Base-by-base conservation (phyloP, 225 moss, liverwort and hornwort species). In the Sphagnum tenellum region DNA sequence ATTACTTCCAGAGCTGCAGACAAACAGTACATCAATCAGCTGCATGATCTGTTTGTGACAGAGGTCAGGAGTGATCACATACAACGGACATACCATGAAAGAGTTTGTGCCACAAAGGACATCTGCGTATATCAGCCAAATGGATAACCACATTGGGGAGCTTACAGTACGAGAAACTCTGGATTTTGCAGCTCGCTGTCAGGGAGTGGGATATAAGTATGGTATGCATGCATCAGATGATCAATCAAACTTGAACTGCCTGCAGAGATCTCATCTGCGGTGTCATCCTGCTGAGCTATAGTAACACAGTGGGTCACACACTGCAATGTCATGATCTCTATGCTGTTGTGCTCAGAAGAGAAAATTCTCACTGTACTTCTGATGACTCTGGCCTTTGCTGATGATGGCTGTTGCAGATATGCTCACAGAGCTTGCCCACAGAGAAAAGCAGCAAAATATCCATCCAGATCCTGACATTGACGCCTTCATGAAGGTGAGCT, bases 91-190 rank as follows among this genome's bases (percentile, higher is more conserved):
- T 67, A 61, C 55, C 5, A 48, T 82, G 70, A 46, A 63, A 12
- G 82, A 82, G 44, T 82, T 79, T 45, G 67, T 75, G 9, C 59
- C 75, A 0, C 74, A 86, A 71, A 70, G 77, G 9, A 86, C 79
- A 11, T 49, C 73, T 6, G 69, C 77, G 2, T 82, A 82, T 47
- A 70, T 82, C 7, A 82, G 82, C 62, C 75, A 82, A 63, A 71
- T 71, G 59, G 86, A 80, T 62, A 63, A 78, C 45, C 85, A 85
- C 53, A 78, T 80, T 8, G 77, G 79, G 7, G 82, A 86, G 68
- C 75, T 82, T 8, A 86, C 79, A 3, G 79, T 82, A 9, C 58
- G 84, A n/a, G 81, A 85, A 53, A 82, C 73, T 9, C 62, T 86
- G 49, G 77, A 82, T 47, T 86, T 79, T 29, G 77, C 86, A 60